Evolutionary conservation across 2,329 filamentous ascomycete species (phyloP).

Genomic region (Cordyceps militaris): DNA sequence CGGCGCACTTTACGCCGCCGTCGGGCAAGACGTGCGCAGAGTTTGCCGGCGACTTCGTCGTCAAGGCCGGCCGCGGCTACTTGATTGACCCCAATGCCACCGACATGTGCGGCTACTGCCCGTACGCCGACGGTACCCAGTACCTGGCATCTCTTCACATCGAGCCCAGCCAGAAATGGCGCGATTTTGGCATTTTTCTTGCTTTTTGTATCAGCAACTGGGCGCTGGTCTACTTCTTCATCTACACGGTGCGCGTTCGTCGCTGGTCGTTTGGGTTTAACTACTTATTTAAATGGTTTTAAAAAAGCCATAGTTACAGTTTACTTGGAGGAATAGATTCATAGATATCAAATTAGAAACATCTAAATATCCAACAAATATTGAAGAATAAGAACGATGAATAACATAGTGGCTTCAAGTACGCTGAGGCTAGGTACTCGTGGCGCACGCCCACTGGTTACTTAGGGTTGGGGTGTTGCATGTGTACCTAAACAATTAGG

Average conservation of each 20-base stretch:
- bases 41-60: conserved; percentile 57
- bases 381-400: too few relatives aligned
- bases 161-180: conserved; percentile 55
- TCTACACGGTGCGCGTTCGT: conserved; percentile 42
- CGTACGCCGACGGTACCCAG: conserved; percentile 48
- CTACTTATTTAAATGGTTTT: conserved; percentile 13
- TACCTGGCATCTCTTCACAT: conserved; percentile 55
- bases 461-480: too few relatives aligned
- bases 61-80: conserved; percentile 45
- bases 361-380: too few relatives aligned
- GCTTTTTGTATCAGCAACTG: conserved; percentile 66
- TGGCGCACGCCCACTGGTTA: too few relatives aligned
- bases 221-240: conserved; percentile 67
- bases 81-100: conserved; percentile 55
- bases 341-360: too few relatives aligned
- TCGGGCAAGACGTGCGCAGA: conserved; percentile 54
- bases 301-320: not conserved
- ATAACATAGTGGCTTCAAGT: too few relatives aligned
- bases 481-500: too few relatives aligned
- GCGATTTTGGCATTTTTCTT: conserved; percentile 62
- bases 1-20: conserved; percentile 50
- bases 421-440: too few relatives aligned
- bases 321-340: conserved; percentile 1
- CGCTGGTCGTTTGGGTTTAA: conserved; percentile 11
- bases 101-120: conserved; percentile 61